These are phyloP conservation scores for Xylariaceae sp. DNA, from an alignment of 2,329 filamentous ascomycete species.

Conservation along the genomic window DNA sequence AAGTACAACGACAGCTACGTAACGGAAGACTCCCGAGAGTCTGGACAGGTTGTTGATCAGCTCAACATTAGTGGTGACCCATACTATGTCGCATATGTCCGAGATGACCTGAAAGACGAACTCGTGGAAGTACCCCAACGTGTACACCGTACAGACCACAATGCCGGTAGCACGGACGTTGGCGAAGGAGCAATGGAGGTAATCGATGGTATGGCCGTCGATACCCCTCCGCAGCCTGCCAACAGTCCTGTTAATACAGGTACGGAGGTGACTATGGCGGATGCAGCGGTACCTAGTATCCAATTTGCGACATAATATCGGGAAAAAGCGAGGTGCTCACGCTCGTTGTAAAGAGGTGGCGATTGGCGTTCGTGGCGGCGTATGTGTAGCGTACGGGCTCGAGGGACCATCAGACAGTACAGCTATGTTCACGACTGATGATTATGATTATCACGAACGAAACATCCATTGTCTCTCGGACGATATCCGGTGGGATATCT, in stretches of 20 bases:
- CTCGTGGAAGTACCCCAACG: slow-evolving; percentile 45
- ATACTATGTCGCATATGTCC: slow-evolving; percentile 80
- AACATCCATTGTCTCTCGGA: background rate
- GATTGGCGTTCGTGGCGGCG: background rate
- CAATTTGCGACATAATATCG: slow-evolving; percentile 3
- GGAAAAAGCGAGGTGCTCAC: background rate
- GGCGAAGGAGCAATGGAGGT: slow-evolving; percentile 25
- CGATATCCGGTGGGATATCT: background rate
- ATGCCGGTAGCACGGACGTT: background rate
- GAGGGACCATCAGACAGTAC: too few relatives aligned
- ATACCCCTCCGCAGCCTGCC: slow-evolving; percentile 13
- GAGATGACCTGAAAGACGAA: slow-evolving; percentile 56
- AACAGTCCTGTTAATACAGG: slow-evolving; percentile 13
- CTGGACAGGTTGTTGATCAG: slow-evolving; percentile 62
- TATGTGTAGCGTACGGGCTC: too few relatives aligned
- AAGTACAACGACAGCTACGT: slow-evolving; percentile 91
- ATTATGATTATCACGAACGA: background rate
- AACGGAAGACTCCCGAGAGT: slow-evolving; percentile 57
- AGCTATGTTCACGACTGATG: too few relatives aligned
- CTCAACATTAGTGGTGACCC: slow-evolving; percentile 68
- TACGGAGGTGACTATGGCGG: slow-evolving; percentile 8
- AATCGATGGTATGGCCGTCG: slow-evolving; percentile 28
- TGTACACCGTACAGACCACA: slow-evolving; percentile 2
- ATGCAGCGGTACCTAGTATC: background rate
- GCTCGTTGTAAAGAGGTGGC: slow-evolving; percentile 7